A percentile compares a stretch with the other conserved stretches of the same genome.
These are phyloP conservation scores for Blastomyces emzantsi DNA, from an alignment of 2,329 filamentous ascomycete species.

Conservation along the genomic window DNA sequence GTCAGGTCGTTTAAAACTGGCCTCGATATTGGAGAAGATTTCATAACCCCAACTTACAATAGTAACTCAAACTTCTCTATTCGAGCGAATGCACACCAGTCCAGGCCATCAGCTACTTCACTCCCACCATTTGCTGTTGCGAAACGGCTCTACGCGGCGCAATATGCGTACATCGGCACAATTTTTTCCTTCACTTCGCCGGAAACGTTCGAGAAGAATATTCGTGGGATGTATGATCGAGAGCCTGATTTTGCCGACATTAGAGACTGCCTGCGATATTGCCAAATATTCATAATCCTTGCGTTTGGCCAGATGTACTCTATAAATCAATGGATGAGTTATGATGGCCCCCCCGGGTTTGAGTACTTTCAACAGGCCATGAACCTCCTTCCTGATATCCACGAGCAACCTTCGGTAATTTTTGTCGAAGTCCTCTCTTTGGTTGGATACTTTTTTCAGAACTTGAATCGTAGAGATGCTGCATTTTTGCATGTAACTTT, in stretches of 20 bases:
- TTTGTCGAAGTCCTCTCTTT: conserved; percentile 49
- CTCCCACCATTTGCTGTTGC: conserved; percentile 46
- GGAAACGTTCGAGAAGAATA: conserved; percentile 38
- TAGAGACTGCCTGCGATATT: conserved; percentile 43
- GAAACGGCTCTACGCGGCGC: conserved; percentile 43
- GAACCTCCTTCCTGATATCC: conserved; percentile 46
- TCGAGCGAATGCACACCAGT: conserved; percentile 1
- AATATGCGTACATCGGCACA: conserved; percentile 49
- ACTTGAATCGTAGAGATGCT: conserved; percentile 47
- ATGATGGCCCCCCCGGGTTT: conserved; percentile 47
- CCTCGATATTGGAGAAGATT: conserved; percentile 10
- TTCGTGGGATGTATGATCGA: conserved; percentile 39
- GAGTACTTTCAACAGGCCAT: conserved; percentile 47
- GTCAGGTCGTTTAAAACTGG: conserved; percentile 16
- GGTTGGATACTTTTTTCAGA: conserved; percentile 50
- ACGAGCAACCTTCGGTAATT: conserved; percentile 47
- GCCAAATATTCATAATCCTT: conserved; percentile 45
- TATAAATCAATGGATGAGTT: conserved; percentile 47
- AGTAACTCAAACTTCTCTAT: conserved; percentile 9
- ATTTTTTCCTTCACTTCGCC: conserved; percentile 48
- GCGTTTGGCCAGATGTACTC: conserved; percentile 51
- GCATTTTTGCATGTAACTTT: conserved; percentile 43
- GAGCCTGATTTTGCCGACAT: conserved; percentile 37
- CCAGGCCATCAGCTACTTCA: conserved; percentile 26
- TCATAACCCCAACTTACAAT: conserved; percentile 9